A percentile compares a stretch with the other conserved stretches of the same genome.
Evolutionary conservation across 768 basidiomycete species (phyloP).

Genomic region (Trichaptum fuscoviolaceum): DNA sequence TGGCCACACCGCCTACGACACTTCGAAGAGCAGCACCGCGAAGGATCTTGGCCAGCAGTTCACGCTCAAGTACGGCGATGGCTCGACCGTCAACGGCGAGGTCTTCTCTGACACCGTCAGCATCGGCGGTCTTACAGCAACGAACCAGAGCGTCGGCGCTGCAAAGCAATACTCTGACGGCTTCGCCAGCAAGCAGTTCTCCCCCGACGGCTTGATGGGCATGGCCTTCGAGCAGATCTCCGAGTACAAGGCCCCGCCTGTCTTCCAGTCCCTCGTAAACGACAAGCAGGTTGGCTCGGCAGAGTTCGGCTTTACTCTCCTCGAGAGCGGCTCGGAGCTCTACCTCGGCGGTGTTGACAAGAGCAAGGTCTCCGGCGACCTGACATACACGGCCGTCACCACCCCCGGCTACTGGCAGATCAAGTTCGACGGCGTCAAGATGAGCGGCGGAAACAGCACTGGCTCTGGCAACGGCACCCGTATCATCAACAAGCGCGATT

Average conservation of each 20-base stretch:
- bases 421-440: conserved; percentile 24
- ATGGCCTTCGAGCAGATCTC: conserved; percentile 41
- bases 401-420: conserved; percentile 31
- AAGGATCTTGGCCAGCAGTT: conserved; percentile 22
- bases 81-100: conserved; percentile 33
- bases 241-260: conserved; percentile 27
- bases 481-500: not conserved
- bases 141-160: conserved; percentile 22
- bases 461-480: not conserved
- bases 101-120: conserved; percentile 37
- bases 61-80: conserved; percentile 37
- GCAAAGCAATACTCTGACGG: conserved; percentile 22
- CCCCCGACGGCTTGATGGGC: conserved; percentile 31
- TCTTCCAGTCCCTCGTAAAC: conserved; percentile 41
- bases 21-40: conserved; percentile 28
- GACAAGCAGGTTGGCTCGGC: conserved; percentile 27
- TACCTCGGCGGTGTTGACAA: conserved; percentile 23
- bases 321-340: conserved; percentile 15
- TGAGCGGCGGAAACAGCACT: conserved; percentile 13
- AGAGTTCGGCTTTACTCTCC: conserved; percentile 46
- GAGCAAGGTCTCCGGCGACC: conserved; percentile 18
- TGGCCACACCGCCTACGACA: conserved; percentile 30
- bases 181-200: conserved; percentile 13
- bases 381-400: conserved; percentile 24
- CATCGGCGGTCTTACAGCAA: conserved; percentile 26